A percentile compares a stretch with the other conserved stretches of the same genome.
Evolutionary conservation across 2,329 filamentous ascomycete species (phyloP).

Genomic region (Grosmannia penicillata): DNA sequence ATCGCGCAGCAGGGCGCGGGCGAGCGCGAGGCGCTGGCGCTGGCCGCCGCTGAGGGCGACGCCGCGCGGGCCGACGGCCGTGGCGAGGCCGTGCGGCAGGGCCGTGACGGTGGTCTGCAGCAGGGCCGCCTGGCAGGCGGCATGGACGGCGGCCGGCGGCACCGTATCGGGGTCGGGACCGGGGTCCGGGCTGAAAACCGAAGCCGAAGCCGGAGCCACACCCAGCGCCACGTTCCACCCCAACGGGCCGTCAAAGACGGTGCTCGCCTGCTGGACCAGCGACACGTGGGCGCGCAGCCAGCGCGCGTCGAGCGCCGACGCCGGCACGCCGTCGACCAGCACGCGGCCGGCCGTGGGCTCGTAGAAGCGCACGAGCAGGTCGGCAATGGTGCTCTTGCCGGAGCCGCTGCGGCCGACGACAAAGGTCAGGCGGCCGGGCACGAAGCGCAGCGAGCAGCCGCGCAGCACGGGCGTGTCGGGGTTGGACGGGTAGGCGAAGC

Average conservation of each 20-base stretch:
- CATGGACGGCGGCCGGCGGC: slow-evolving; percentile 37
- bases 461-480: slow-evolving; percentile 43
- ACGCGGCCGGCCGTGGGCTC: slow-evolving; percentile 50
- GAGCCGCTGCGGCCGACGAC: slow-evolving; percentile 78
- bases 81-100: slow-evolving; percentile 58
- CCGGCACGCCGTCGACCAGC: slow-evolving; percentile 47
- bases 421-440: slow-evolving; percentile 59
- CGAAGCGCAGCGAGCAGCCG: slow-evolving; percentile 52
- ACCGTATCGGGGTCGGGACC: slow-evolving; percentile 21
- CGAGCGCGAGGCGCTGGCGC: slow-evolving; percentile 66
- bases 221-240: slow-evolving; percentile 68
- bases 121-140: slow-evolving; percentile 51
- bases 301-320: slow-evolving; percentile 45
- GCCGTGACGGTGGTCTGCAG: slow-evolving; percentile 51
- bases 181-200: too few species aligned
- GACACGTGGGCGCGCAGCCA: slow-evolving; percentile 72
- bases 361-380: slow-evolving; percentile 69
- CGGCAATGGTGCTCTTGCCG: slow-evolving; percentile 79
- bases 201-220: too few species aligned
- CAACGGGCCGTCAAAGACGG: slow-evolving; percentile 70
- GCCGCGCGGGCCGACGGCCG: slow-evolving; percentile 48
- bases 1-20: slow-evolving; percentile 62
- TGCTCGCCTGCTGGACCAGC: slow-evolving; percentile 67
- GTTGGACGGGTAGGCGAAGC: slow-evolving; percentile 67
- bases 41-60: slow-evolving; percentile 71